Evolutionary conservation across 2,329 filamentous ascomycete species (phyloP), one percentile per base, ranked within the genome.

Genomic region (Acarospora socialis): DNA sequence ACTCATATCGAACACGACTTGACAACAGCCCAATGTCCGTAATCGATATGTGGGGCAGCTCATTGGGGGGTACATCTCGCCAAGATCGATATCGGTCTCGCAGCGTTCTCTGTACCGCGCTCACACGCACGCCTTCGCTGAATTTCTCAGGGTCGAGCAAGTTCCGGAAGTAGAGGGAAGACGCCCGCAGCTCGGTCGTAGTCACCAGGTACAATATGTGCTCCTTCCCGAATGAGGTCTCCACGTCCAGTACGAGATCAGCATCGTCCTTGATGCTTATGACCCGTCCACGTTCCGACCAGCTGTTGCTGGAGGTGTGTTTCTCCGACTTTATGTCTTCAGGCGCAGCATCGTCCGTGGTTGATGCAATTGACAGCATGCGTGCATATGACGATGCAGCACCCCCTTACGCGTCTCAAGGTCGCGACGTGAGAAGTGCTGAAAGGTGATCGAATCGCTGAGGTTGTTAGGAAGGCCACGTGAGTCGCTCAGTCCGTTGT

Each of bases 61-160:
- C 32, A 2, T 16, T 22, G 9, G 20, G 6, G 4, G 33, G 32
- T 30, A 34, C 26, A 6, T 28, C 9, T 17, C 21, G 27, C 28
- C 17, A 24, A 5, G 28, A 32, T 12, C 35, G 35, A 20, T 46
- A 40, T 27, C 37, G 27, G 16, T 32, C 31, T 5, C 26, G 28
- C 7, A 46, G 34, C 12, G 28, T 25, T 20, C 25, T 22, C 12
- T 38, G 44, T 28, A 38, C 51, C 44, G 48, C 42, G 32, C 45
- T 41, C 36, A 60, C 44, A 3, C 43, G 29, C 28, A 47, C 48
- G 4, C 58, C 57, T 37, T 61, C 58, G 2, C 46, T 46, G 33
- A 61, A 61, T 33, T 60, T 61, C 9, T 49, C 42, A 2, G 55
- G 51, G 21, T 61, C 56, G 10, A 61, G 41, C 8, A 61, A 42